Evolutionary conservation across 805 yeast species (phyloP).

Genomic region (Lachancea waltii): DNA sequence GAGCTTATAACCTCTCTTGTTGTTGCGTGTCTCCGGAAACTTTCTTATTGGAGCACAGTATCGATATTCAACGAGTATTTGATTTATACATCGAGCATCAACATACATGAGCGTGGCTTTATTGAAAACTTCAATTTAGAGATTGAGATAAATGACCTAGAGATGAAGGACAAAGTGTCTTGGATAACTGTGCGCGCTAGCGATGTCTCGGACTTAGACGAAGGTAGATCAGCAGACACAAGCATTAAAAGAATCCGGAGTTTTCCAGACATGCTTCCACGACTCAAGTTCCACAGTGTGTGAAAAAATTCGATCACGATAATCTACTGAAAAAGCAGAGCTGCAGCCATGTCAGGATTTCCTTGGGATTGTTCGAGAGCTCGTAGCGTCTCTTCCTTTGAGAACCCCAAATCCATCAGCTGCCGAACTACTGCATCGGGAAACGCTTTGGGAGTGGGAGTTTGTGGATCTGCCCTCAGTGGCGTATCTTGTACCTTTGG

Average conservation of each 20-base stretch:
- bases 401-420: constrained; percentile 65
- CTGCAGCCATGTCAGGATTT: constrained; percentile 81
- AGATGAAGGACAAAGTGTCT: constrained; percentile 25
- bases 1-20: constrained; percentile 79
- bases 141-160: constrained; percentile 43
- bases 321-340: constrained; percentile 48
- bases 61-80: constrained; percentile 83
- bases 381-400: constrained; percentile 50
- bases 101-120: constrained; percentile 75
- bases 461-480: not conserved
- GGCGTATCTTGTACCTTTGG: constrained; percentile 7
- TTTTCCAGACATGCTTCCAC: constrained; percentile 20
- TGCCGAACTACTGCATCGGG: constrained; percentile 39
- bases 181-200: constrained; percentile 30
- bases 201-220: constrained; percentile 6
- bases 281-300: constrained; percentile 24
- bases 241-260: constrained; percentile 17
- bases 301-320: constrained; percentile 3
- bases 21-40: constrained; percentile 77
- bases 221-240: constrained; percentile 2
- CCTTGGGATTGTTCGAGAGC: constrained; percentile 69
- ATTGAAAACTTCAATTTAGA: constrained; percentile 73
- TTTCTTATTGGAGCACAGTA: constrained; percentile 83
- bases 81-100: constrained; percentile 67
- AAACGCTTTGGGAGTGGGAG: constrained; percentile 8